These are phyloP conservation scores for Protomyces macrosporus DNA, from an alignment of 1,139 yeast species.

Conservation along the genomic window DNA sequence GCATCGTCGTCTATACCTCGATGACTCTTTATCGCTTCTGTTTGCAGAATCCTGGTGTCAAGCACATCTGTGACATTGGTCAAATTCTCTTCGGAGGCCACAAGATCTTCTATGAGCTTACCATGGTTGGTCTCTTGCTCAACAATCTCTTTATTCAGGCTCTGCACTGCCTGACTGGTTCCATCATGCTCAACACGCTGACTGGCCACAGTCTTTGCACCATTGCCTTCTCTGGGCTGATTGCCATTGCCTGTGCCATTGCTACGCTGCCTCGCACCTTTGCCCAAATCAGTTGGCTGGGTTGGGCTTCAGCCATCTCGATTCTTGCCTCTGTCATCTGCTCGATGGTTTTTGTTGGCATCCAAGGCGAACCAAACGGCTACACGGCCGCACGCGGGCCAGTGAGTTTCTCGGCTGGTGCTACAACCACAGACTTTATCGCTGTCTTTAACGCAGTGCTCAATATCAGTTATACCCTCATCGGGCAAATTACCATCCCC, in stretches of 20 bases:
- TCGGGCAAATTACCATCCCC: conserved; percentile 60
- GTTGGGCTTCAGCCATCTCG: conserved; percentile 46
- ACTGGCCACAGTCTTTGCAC: conserved; percentile 51
- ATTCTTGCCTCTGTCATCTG: conserved; percentile 55
- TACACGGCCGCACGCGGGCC: conserved; percentile 34
- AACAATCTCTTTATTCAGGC: conserved; percentile 57
- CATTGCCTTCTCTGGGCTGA: conserved; percentile 48
- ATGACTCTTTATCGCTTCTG: conserved; percentile 52
- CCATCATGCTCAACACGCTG: conserved; percentile 55
- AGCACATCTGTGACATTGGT: conserved; percentile 56
- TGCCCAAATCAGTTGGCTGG: conserved; percentile 49
- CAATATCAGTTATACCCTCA: conserved; percentile 55
- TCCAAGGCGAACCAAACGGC: conserved; percentile 48
- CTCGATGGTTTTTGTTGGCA: conserved; percentile 52
- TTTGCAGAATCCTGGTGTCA: conserved; percentile 49
- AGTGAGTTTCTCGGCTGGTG: conserved; percentile 46
- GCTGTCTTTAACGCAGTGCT: conserved; percentile 50
- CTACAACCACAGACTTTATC: conserved; percentile 50
- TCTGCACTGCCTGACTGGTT: conserved; percentile 55
- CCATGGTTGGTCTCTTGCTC: conserved; percentile 51
- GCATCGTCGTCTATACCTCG: conserved; percentile 53
- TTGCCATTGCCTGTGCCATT: conserved; percentile 45
- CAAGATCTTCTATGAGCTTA: conserved; percentile 53
- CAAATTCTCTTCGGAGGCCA: conserved; percentile 52
- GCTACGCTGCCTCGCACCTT: conserved; percentile 48